Percentiles rank a stretch among this genome's conserved stretches.
Conservation (phyloP, 441 rosid genomes). For the Jatropha podagrica region DNA sequence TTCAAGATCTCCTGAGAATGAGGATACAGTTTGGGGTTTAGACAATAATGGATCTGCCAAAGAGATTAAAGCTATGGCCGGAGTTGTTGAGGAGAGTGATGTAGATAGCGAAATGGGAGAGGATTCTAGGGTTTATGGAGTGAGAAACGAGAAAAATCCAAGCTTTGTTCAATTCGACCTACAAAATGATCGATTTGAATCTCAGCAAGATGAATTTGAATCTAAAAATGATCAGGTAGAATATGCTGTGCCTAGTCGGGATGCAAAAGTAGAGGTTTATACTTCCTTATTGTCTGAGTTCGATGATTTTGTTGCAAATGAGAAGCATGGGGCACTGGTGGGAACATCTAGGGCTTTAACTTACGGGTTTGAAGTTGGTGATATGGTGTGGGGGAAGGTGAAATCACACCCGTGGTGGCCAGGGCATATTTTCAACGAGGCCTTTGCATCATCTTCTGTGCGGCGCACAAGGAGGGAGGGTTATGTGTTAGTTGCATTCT, state of each 20-base stretch:
- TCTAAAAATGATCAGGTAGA: slow-evolving; percentile 2
- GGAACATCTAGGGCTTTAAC: slow-evolving; percentile 72
- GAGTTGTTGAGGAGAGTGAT: slow-evolving; percentile 24
- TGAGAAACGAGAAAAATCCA: slow-evolving; percentile 19
- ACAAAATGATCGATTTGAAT: slow-evolving; percentile 31
- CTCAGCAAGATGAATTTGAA: slow-evolving; percentile 13
- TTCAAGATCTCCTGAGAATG: slow-evolving; percentile 28
- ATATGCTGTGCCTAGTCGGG: slow-evolving; percentile 12
- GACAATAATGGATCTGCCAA: slow-evolving; percentile 36
- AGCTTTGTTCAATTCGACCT: slow-evolving; percentile 22
- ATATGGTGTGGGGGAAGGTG: slow-evolving; percentile 98
- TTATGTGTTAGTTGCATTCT: slow-evolving; percentile 85
- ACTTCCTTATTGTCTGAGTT: slow-evolving; percentile 72
- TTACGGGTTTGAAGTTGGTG: slow-evolving; percentile 87
- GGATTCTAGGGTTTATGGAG: slow-evolving; percentile 32
- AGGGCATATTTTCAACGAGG: slow-evolving; percentile 90
- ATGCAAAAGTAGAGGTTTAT: slow-evolving; percentile 37
- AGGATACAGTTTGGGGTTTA: slow-evolving; percentile 23
- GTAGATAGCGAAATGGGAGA: slow-evolving; percentile 19
- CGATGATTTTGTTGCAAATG: slow-evolving; percentile 85
- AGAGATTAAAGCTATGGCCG: slow-evolving; percentile 16
- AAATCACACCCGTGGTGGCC: slow-evolving; percentile 99
- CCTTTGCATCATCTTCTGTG: slow-evolving; percentile 76
- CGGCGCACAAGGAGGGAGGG: slow-evolving; percentile 79
- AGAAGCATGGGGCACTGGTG: slow-evolving; percentile 46